These are phyloP conservation scores for Xylariomycetidae sp. DNA, from an alignment of 2,329 filamentous ascomycete species.

Conservation along the genomic window DNA sequence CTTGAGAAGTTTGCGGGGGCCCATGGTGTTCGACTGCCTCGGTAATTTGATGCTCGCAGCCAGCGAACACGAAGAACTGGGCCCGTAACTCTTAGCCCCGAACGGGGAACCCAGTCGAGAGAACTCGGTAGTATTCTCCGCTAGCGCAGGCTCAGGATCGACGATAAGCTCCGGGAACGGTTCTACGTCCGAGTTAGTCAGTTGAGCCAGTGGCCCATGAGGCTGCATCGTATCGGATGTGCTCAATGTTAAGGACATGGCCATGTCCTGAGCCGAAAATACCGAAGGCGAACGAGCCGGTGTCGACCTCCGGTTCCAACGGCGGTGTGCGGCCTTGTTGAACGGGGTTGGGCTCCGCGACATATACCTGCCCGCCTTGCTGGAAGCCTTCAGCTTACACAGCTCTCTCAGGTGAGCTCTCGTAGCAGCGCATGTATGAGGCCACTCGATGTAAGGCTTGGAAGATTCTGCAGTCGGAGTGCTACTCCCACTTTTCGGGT, in stretches of 20 bases:
- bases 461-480: constrained; percentile 48
- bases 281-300: constrained; percentile 41
- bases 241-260: constrained; percentile 57
- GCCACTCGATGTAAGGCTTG: constrained; percentile 55
- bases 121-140: background rate
- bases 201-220: constrained; percentile 55
- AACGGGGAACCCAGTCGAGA: constrained; percentile 52
- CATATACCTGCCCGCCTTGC: constrained; percentile 41
- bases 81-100: constrained; percentile 55
- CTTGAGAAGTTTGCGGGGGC: constrained; percentile 44
- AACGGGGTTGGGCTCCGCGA: constrained; percentile 54
- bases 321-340: constrained; percentile 43
- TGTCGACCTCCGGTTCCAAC: constrained; percentile 44
- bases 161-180: constrained; percentile 11
- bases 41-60: constrained; percentile 34
- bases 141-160: constrained; percentile 5
- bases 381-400: constrained; percentile 51
- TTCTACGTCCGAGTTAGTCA: constrained; percentile 42
- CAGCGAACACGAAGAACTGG: constrained; percentile 51
- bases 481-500: constrained; percentile 45
- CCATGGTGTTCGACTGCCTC: constrained; percentile 45
- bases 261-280: constrained; percentile 59
- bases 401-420: constrained; percentile 58
- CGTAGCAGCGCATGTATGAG: constrained; percentile 59
- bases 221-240: constrained; percentile 63